Base-by-base conservation (phyloP, 2,329 filamentous ascomycete species). In the Davidsoniella eucalypti region DNA sequence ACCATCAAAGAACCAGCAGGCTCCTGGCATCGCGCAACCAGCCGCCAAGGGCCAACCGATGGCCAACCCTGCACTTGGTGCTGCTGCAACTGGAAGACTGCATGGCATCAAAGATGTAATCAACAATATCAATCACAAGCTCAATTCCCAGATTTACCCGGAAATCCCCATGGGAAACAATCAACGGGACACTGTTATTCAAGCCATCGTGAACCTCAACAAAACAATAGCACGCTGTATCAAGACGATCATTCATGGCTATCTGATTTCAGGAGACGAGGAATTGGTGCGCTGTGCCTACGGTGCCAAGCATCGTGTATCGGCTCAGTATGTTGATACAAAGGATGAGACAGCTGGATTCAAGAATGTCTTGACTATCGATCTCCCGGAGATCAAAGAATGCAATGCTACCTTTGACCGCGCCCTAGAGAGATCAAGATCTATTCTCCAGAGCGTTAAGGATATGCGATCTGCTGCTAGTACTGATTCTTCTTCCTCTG, bases 301-400 rank as follows among this genome's bases (percentile, higher is more conserved):
- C 18, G 5, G 18, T 7, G 42, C 42, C 17, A 44, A 25, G 25
- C n/a, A 23, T 21, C 42, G 42, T 25, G 21, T 44, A 21, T 44
- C 21, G 14, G 4, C 17, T 26, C 42, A 44, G 14, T 25, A 9
- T 33, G 10, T 44, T 10, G 42, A 44, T 23, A 9, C n/a, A n/a
- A 18, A 25, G 8, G 21, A 44, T n/a, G 21, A 16, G 4, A 5
- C 17, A 14, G n/a, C 25, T 10, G 18, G 25, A 7, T 26, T 42
- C 7, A 51, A 51, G 17, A 17, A 25, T 29, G 26, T 5, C 8
- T 14, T 51, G 2, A 51, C 21, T n/a, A 46, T 51, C 16, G 43
- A 46, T 36, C 5, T 45, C 6, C 37, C 21, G 9, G 49, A 51
- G 23, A 17, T 51, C n/a, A 29, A 46, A 9, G n/a, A 5, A 8